These are phyloP conservation scores for Filosporella fistucella DNA, from an alignment of 495 filamentous ascomycete genomes.

Conservation along the genomic window DNA sequence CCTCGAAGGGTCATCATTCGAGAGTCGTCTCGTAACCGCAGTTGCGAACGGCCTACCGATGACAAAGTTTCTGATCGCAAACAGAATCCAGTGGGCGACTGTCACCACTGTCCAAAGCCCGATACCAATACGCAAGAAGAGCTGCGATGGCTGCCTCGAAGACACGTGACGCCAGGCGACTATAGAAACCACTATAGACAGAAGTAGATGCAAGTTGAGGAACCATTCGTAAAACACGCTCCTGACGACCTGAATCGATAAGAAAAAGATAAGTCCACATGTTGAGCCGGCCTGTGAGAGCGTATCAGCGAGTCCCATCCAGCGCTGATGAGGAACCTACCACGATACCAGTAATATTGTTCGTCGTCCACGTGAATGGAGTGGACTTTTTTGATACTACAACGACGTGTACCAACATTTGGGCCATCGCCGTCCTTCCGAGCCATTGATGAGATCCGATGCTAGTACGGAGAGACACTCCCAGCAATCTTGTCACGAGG, in stretches of 20 bases:
- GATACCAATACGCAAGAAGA: slow-evolving; percentile 15
- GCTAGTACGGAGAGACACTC: slow-evolving; percentile 25
- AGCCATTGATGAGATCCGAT: slow-evolving; percentile 22
- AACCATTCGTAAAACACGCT: slow-evolving; percentile 11
- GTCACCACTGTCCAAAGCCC: slow-evolving; percentile 1
- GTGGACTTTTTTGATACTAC: slow-evolving; percentile 1
- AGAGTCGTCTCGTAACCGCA: slow-evolving; percentile 1
- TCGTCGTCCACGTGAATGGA: slow-evolving; percentile 4
- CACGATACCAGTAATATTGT: slow-evolving; percentile 13
- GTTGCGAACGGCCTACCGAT: slow-evolving; percentile 4
- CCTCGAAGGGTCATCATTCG: background rate
- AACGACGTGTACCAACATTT: slow-evolving; percentile 21
- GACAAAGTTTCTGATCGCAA: slow-evolving; percentile 11
- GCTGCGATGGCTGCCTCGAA: slow-evolving; percentile 6
- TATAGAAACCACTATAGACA: slow-evolving; percentile 7
- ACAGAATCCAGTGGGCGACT: background rate
- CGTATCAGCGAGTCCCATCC: slow-evolving; percentile 7
- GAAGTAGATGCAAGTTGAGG: slow-evolving; percentile 7
- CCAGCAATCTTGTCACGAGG: slow-evolving; percentile 17
- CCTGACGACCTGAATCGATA: slow-evolving; percentile 12
- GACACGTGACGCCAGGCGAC: slow-evolving; percentile 14
- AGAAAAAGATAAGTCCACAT: slow-evolving; percentile 7
- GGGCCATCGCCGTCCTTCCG: slow-evolving; percentile 18
- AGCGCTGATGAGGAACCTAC: slow-evolving; percentile 7
- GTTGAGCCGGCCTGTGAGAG: slow-evolving; percentile 9